phyloP scores from a whole-genome alignment of 306 rosid genomes.

The Dicorynia guianensis region DNA sequence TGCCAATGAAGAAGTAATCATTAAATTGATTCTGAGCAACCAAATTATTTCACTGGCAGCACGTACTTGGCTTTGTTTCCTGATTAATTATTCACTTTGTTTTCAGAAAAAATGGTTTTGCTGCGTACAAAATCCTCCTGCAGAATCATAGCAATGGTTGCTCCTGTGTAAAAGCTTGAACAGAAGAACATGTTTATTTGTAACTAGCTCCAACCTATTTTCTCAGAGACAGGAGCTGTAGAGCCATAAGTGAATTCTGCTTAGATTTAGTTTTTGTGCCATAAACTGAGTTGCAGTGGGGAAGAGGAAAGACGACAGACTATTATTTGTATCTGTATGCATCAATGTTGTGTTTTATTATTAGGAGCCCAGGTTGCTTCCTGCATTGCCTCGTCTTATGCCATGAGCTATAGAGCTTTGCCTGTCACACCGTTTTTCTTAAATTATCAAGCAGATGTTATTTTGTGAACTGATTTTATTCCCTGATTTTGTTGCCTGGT shows the following conservation, averaged over 20 bases:
- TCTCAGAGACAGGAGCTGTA: conserved; percentile 66
- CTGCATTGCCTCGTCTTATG: conserved; percentile 53
- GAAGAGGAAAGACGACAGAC: conserved; percentile 63
- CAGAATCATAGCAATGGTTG: conserved; percentile 62
- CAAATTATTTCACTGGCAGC: conserved; percentile 7
- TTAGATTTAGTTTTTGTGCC: conserved; percentile 64
- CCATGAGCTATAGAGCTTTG: conserved; percentile 44
- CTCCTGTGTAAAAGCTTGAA: conserved; percentile 49
- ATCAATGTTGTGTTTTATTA: conserved; percentile 68
- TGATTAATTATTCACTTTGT: conserved; percentile 44
- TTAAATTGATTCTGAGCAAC: neutral
- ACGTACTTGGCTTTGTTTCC: conserved; percentile 7
- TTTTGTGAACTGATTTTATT: conserved; percentile 45
- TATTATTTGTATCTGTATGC: conserved; percentile 69
- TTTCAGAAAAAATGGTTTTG: conserved; percentile 98
- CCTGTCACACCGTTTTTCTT: conserved; percentile 42
- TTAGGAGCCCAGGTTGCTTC: conserved; percentile 52
- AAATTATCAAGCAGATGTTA: conserved; percentile 36
- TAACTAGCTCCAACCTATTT: conserved; percentile 66
- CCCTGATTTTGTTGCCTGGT: conserved; percentile 30
- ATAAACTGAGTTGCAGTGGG: conserved; percentile 68
- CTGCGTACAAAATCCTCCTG: conserved; percentile 83
- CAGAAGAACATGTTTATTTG: conserved; percentile 60
- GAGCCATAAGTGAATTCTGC: conserved; percentile 60
- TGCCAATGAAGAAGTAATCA: conserved; percentile 16